These are phyloP conservation scores for Urtica urens DNA, from an alignment of 306 rosid genomes.

Conservation along the genomic window DNA sequence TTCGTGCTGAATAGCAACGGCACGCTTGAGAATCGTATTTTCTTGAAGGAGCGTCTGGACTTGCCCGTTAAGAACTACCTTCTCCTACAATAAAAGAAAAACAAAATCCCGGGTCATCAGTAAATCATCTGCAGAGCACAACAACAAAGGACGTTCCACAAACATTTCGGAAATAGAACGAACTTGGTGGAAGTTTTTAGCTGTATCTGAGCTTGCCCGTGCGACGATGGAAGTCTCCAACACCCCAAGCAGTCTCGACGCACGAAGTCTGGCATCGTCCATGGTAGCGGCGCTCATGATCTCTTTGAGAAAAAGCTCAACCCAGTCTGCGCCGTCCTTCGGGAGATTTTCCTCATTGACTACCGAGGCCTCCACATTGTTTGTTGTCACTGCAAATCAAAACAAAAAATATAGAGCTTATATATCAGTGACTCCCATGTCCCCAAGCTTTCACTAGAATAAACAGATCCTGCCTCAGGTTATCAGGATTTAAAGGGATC, in stretches of 20 bases:
- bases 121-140: too few species aligned
- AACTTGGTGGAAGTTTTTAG: conserved; percentile 49
- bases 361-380: conserved; percentile 30
- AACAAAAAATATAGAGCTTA: too few species aligned
- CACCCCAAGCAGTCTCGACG: conserved; percentile 64
- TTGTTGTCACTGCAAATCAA: conserved; percentile 20
- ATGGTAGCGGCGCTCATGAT: conserved; percentile 66
- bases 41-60: conserved; percentile 63
- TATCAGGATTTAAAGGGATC: background rate
- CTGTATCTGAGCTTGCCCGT: conserved; percentile 47
- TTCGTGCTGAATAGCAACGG: conserved; percentile 66
- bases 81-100: conserved; percentile 35
- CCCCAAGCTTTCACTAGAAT: background rate
- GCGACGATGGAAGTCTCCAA: conserved; percentile 60
- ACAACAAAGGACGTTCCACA: too few species aligned
- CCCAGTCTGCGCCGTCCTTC: conserved; percentile 65
- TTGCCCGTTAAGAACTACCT: conserved; percentile 61
- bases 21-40: conserved; percentile 60
- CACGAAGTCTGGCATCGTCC: conserved; percentile 74
- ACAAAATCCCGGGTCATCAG: too few species aligned
- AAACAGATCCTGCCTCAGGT: background rate
- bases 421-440: background rate
- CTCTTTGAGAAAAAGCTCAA: conserved; percentile 64
- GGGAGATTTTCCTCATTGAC: conserved; percentile 38
- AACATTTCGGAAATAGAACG: background rate